Conservation (phyloP, 1,284 basidiomycete species). For the Sanghuangporus weigelae region DNA sequence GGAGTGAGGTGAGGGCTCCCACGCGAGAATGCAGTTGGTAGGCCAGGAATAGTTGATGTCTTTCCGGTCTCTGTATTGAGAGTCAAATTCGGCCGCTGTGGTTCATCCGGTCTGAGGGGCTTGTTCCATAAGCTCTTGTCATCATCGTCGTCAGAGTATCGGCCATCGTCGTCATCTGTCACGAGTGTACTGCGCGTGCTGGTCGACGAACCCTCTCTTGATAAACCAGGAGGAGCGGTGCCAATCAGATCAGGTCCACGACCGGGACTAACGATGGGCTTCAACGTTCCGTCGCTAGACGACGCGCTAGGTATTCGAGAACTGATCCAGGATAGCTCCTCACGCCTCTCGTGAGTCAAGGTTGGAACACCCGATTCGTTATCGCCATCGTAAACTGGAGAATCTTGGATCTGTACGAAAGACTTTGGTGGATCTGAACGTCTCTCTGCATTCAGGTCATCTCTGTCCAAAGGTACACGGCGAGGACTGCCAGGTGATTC, state of each 20-base stretch:
- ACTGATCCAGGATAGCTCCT: conserved; percentile 6
- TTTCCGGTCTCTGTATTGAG: conserved; percentile 11
- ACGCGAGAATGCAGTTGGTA: neutral
- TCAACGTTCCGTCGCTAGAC: conserved; percentile 13
- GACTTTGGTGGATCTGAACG: conserved; percentile 5
- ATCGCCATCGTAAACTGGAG: conserved; percentile 16
- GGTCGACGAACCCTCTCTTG: conserved; percentile 3
- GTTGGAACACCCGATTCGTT: conserved; percentile 10
- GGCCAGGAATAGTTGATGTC: neutral
- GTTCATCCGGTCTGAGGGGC: conserved; percentile 17
- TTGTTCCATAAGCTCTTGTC: conserved; percentile 32
- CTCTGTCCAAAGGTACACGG: conserved; percentile 6
- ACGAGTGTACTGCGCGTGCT: conserved; percentile 4
- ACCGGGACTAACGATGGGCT: neutral
- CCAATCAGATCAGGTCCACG: neutral
- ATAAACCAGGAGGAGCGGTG: neutral
- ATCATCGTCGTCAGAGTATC: conserved; percentile 44
- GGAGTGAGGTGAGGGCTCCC: conserved; percentile 4
- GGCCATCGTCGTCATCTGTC: conserved; percentile 23
- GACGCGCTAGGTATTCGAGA: neutral
- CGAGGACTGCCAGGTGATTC: conserved; percentile 7
- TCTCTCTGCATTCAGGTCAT: neutral
- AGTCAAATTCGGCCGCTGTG: conserved; percentile 6
- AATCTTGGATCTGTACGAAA: conserved; percentile 7
- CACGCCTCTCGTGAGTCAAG: conserved; percentile 4